Evolutionary conservation across 768 basidiomycete genomes (phyloP).

Genomic region (Suillus hirtellus): DNA sequence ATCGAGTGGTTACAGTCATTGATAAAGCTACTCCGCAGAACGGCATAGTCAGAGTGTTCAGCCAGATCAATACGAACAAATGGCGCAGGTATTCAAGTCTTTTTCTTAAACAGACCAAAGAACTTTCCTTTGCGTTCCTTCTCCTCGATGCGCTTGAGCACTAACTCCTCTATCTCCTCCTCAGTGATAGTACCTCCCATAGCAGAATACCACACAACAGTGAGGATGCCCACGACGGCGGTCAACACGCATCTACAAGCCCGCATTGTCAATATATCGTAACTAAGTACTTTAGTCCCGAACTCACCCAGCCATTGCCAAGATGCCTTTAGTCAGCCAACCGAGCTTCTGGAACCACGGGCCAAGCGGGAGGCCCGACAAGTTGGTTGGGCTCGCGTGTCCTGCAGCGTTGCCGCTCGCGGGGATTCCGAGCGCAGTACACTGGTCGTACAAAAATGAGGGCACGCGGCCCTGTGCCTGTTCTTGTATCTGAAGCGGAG

Average conservation of each 20-base stretch:
- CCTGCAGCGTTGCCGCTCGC: constrained; percentile 89
- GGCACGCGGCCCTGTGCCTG: constrained; percentile 49
- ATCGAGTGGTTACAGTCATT: not conserved
- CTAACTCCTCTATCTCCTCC: constrained; percentile 79
- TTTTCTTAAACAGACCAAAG: constrained; percentile 38
- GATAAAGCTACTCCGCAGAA: not conserved
- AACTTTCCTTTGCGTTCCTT: constrained; percentile 55
- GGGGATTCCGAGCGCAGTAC: constrained; percentile 57
- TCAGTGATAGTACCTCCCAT: constrained; percentile 73
- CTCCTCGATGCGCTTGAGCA: constrained; percentile 50
- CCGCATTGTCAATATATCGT: constrained; percentile 8
- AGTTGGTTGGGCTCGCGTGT: constrained; percentile 63
- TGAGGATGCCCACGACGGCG: constrained; percentile 78
- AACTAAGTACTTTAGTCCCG: not conserved
- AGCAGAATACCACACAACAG: constrained; percentile 80
- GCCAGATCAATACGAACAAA: not conserved
- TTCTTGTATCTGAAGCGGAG: constrained; percentile 70
- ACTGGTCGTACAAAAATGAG: constrained; percentile 67
- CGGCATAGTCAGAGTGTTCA: not conserved
- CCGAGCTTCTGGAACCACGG: constrained; percentile 75
- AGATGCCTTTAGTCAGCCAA: constrained; percentile 72
- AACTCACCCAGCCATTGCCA: constrained; percentile 71
- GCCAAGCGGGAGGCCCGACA: constrained; percentile 61
- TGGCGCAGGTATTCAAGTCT: constrained; percentile 5
- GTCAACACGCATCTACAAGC: constrained; percentile 71